Conservation (phyloP, 75 land plant genomes). For the Pseudotsuga menziesii region DNA sequence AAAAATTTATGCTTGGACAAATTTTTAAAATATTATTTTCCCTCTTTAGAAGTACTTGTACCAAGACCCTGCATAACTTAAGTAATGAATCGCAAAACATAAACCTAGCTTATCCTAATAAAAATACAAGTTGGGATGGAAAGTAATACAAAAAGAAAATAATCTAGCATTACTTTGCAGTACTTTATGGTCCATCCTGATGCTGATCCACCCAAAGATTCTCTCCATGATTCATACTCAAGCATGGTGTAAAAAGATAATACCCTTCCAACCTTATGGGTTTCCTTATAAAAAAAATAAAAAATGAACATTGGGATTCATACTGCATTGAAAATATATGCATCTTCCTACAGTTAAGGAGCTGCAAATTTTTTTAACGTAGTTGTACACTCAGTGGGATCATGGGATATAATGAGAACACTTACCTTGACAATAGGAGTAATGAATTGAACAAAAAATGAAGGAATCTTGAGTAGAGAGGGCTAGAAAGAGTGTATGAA, state of each 20-base stretch:
- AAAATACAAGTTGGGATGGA: neutral
- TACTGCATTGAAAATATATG: neutral
- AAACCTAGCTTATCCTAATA: neutral
- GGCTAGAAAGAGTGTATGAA: slow-evolving; percentile 99
- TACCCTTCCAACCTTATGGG: slow-evolving; percentile 48
- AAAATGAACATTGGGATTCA: neutral
- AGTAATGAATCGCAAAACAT: neutral
- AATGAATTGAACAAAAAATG: slow-evolving; percentile 90
- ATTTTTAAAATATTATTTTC: slow-evolving; percentile 85
- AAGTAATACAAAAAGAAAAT: neutral
- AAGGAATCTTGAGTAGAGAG: slow-evolving; percentile 80
- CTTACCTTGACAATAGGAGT: slow-evolving; percentile 96
- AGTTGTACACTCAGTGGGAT: too few relatives aligned
- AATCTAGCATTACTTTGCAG: slow-evolving; percentile 72
- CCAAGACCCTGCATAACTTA: slow-evolving; percentile 75
- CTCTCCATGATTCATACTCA: slow-evolving; percentile 95
- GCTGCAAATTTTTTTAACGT: neutral
- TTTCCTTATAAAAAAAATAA: slow-evolving; percentile 62
- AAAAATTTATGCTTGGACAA: slow-evolving; percentile 78
- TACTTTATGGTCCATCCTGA: slow-evolving; percentile 86
- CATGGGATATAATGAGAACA: neutral
- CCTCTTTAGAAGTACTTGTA: slow-evolving; percentile 90
- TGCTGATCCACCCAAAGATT: slow-evolving; percentile 59
- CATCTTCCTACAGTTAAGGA: neutral
- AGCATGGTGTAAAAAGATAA: slow-evolving; percentile 91